Percentiles rank a stretch among this genome's conserved stretches.
Conservation (phyloP, 2,329 filamentous ascomycete species). For the Colletotrichum paranaense region DNA sequence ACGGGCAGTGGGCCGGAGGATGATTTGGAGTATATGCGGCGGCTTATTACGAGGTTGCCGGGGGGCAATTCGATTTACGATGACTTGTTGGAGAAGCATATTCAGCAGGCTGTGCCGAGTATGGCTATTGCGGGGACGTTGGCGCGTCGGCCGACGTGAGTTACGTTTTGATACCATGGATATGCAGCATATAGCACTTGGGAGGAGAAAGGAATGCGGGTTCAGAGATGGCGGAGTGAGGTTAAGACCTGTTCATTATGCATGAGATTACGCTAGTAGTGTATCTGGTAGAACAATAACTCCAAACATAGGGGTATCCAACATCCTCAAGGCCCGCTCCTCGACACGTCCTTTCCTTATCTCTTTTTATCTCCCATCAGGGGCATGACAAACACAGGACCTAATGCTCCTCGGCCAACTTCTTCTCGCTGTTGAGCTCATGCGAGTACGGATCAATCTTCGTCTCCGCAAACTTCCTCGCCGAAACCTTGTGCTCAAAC, state of each 20-base stretch:
- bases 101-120: slow-evolving; percentile 47
- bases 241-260: not conserved
- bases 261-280: slow-evolving; percentile 21
- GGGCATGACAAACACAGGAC: not conserved
- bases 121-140: slow-evolving; percentile 27
- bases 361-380: no score
- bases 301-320: not conserved
- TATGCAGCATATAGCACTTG: not conserved
- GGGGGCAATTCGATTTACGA: slow-evolving; percentile 52
- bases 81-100: slow-evolving; percentile 52
- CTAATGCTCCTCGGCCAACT: slow-evolving; percentile 22
- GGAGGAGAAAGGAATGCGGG: not conserved
- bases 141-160: slow-evolving; percentile 2
- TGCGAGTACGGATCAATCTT: slow-evolving; percentile 50
- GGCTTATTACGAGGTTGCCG: slow-evolving; percentile 50
- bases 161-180: not conserved
- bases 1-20: slow-evolving; percentile 45
- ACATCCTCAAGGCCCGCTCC: not conserved
- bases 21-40: slow-evolving; percentile 50
- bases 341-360: no score
- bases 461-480: slow-evolving; percentile 53
- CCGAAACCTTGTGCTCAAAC: slow-evolving; percentile 51
- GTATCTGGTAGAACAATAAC: slow-evolving; percentile 18
- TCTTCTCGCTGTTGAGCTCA: slow-evolving; percentile 28
- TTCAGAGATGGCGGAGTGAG: not conserved